These are phyloP conservation scores for Stephania cephalantha DNA, from an alignment of 164 flowering plant species.

Conservation along the genomic window DNA sequence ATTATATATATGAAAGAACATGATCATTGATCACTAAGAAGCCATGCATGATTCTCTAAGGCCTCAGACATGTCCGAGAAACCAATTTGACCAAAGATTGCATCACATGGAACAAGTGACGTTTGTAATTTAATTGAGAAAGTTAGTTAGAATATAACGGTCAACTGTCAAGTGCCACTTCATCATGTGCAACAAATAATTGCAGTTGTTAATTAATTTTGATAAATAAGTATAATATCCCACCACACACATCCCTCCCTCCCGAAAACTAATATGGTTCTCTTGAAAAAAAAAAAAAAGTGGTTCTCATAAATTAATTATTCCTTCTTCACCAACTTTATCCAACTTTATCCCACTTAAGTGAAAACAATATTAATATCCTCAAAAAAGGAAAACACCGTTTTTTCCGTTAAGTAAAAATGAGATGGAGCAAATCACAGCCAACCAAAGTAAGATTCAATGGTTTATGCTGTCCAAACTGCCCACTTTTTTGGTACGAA, in stretches of 20 bases:
- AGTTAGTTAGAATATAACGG: not conserved
- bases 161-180: constrained; percentile 3
- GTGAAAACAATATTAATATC: not conserved
- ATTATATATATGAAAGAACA: constrained; percentile 16
- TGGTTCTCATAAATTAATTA: not conserved
- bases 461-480: too few species aligned
- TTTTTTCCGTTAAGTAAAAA: too few species aligned
- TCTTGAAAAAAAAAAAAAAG: not conserved
- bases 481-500: too few species aligned
- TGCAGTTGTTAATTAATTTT: not conserved
- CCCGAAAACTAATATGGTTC: not conserved
- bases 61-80: constrained; percentile 1
- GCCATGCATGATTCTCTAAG: constrained; percentile 12
- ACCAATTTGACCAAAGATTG: constrained; percentile 16
- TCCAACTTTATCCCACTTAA: not conserved
- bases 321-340: not conserved
- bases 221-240: not conserved
- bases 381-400: not conserved
- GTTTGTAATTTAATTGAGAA: not conserved
- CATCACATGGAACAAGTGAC: not conserved
- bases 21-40: constrained; percentile 3
- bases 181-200: constrained; percentile 2
- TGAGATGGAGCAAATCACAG: too few species aligned
- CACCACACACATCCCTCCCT: not conserved
- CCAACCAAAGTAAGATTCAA: too few species aligned